Evolutionary conservation across 2,329 filamentous ascomycete genomes (phyloP), one percentile per base, ranked within the genome.

Genomic region (Nemania serpens): DNA sequence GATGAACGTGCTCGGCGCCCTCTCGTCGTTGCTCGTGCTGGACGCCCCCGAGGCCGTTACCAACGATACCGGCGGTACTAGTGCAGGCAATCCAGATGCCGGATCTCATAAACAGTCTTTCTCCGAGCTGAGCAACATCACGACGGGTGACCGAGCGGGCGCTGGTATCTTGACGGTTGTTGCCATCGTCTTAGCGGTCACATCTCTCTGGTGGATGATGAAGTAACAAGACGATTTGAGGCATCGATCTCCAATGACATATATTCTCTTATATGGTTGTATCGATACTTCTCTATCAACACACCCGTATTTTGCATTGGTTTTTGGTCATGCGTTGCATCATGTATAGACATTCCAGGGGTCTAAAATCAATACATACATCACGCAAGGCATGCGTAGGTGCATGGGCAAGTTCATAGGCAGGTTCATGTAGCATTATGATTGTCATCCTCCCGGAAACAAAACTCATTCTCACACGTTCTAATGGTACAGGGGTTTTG

Each of bases 1-100:
- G 71, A 79, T 84, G 72, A 77, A 76, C 56, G 81, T 79, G 0
- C 73, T 82, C 34, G 77, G 77, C 45, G 75, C 81, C n/a, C 75
- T 84, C 47, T 76, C 77, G 12, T 76, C 75, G 0, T 74, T 77
- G 15, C 69, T 82, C 29, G 69, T 78, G 43, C 54, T 70, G 3
- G 68, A 70, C 12, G 72, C 71, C 2, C 63, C 73, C 2, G 68
- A 64, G 1, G 74, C 75, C 2, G 69, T 76, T 5, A 77, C 76
- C 0, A 74, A 74, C 2, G 61, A 56, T 0, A 80, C 76, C 0
- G 81, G 80, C 29, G 81, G 81, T 33, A 80, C 71, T 1, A 72
- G 70, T 45, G 12, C 42, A 9, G 69, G 70, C n/a, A 57, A 73
- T 20, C 66, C 70, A 4, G 53, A 69, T 43, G 71, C 71, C 3